Percentiles rank a stretch among this genome's conserved stretches.
These are phyloP conservation scores for Kodamaea nitidulidarum DNA, from an alignment of 805 yeast genomes.

Conservation along the genomic window DNA sequence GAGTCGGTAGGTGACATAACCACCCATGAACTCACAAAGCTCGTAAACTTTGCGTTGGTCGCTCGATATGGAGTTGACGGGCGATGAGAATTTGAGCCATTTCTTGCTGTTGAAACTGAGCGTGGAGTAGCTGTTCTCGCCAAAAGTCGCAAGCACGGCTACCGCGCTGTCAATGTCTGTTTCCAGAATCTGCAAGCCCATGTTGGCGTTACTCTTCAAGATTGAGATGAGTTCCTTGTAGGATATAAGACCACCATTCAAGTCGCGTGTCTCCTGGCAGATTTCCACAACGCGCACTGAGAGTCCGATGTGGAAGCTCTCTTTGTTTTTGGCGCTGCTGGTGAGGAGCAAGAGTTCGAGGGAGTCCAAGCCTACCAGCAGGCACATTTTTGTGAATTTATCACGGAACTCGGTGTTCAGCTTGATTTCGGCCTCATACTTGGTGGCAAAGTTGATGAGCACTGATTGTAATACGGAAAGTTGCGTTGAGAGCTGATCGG, in stretches of 20 bases:
- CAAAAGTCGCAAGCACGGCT: slow-evolving; percentile 50
- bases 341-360: slow-evolving; percentile 34
- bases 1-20: slow-evolving; percentile 58
- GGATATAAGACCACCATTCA: slow-evolving; percentile 80
- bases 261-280: slow-evolving; percentile 62
- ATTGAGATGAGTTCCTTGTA: slow-evolving; percentile 40
- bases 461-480: slow-evolving; percentile 73
- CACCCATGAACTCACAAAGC: slow-evolving; percentile 73
- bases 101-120: slow-evolving; percentile 40
- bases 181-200: slow-evolving; percentile 31
- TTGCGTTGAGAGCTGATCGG: slow-evolving; percentile 64
- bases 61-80: slow-evolving; percentile 27
- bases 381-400: slow-evolving; percentile 73
- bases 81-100: slow-evolving; percentile 42
- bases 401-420: slow-evolving; percentile 60
- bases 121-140: slow-evolving; percentile 64
- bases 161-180: slow-evolving; percentile 58
- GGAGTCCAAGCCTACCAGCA: slow-evolving; percentile 82
- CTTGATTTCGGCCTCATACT: slow-evolving; percentile 64
- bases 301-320: slow-evolving; percentile 62
- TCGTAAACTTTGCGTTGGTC: slow-evolving; percentile 74
- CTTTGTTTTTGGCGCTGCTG: slow-evolving; percentile 20
- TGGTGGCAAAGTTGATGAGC: slow-evolving; percentile 66
- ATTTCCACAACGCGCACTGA: slow-evolving; percentile 73
- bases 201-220: slow-evolving; percentile 26